Evolutionary conservation across 2,329 filamentous ascomycete genomes (phyloP).

Genomic region (Cryphonectria naterciae): DNA sequence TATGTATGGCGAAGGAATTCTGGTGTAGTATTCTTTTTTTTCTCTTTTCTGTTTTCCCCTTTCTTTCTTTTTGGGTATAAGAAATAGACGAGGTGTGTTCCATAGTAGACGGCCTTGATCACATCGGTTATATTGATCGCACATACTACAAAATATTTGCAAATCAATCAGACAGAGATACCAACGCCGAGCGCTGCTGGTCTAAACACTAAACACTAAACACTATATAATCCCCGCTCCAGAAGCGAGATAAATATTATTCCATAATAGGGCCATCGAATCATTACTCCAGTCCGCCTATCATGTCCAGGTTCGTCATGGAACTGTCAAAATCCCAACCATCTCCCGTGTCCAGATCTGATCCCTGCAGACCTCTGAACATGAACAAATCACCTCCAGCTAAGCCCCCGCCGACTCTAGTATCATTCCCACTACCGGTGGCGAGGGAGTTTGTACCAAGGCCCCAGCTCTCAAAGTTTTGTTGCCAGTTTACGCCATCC

Average conservation of each 20-base stretch:
- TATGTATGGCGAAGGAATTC: too few species aligned
- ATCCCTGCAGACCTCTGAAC: conserved; percentile 34
- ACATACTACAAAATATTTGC: not conserved
- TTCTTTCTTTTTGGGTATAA: too few species aligned
- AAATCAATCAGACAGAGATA: not conserved
- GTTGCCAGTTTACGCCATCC: conserved; percentile 61
- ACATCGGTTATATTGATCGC: not conserved
- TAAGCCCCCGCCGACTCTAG: conserved; percentile 24
- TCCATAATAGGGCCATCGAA: not conserved
- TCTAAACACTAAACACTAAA: not conserved
- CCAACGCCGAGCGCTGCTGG: not conserved
- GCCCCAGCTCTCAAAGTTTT: conserved; percentile 60
- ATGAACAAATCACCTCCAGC: conserved; percentile 34
- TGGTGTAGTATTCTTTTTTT: too few species aligned
- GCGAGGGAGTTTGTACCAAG: conserved; percentile 33
- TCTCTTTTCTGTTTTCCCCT: too few species aligned
- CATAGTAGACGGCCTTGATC: not conserved
- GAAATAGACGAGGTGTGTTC: too few species aligned
- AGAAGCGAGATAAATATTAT: not conserved
- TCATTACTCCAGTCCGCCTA: conserved; percentile 36
- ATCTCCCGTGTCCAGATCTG: conserved; percentile 32
- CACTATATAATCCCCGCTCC: too few species aligned
- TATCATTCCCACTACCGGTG: not conserved
- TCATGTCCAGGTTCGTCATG: conserved; percentile 35
- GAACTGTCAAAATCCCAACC: conserved; percentile 34